Base-by-base conservation (phyloP, 192 early-diverging fungal species). In the Backusella australiensis region DNA sequence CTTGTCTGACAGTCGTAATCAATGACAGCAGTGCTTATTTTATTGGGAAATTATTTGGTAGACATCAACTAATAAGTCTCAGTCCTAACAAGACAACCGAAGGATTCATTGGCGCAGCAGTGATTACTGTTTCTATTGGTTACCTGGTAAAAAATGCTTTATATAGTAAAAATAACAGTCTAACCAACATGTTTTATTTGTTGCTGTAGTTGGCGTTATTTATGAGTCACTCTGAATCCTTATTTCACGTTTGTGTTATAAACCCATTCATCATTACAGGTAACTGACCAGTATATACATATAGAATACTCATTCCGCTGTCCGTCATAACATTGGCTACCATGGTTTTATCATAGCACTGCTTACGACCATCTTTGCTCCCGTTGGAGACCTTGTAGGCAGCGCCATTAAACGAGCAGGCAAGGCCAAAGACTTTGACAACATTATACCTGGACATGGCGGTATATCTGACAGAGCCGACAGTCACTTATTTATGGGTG, bases 301-400 rank as follows among this genome's bases (percentile, higher is more conserved):
- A 26, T 49, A 63, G 56, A 29, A 29, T 26, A 63, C 26, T 29
- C 23, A 63, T 4, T 2, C 23, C 12, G 12, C 4, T 29, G 56
- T 63, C 4, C 23, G 19, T 70, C 59, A 82, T 12, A 81, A 87
- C 14, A 87, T 97, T 26, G 82, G 80, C 69, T 87, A 92, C 53
- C 97, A 99, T 82, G 91, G 92, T 34, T 81, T 98, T 39, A 86
- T 94, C 15, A 89, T 98, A 83, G 92, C 96, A 2, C 86, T 90
- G 56, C 98, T 97, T 85, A 95, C 96, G 1, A 94, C 95, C 21
- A 74, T 95, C 73, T 95, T 96, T 78, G 96, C 96, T 67, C 97
- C 97, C 14, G 97, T 99, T 83, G 96, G 97, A 68, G 97, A 96
- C 14, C 97, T 97, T 87, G 96, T 99, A 86, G 96, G 96, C 1